Base-by-base conservation (phyloP, 202 grass and related monocot species). In the Tripidium arundinaceum region DNA sequence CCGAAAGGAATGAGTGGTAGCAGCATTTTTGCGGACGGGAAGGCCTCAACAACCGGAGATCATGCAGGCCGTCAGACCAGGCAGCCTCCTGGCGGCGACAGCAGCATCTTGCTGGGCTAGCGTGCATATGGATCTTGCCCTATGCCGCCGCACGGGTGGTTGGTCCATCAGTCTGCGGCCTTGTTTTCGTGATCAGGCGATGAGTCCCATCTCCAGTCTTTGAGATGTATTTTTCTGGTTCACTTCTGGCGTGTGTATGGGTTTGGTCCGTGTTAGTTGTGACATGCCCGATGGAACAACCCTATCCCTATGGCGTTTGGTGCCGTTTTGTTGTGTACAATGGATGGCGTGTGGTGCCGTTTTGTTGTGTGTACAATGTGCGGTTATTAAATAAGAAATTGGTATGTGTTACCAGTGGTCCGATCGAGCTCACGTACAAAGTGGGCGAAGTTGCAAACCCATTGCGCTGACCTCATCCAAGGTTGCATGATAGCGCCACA, bases 71-170 rank as follows among this genome's bases (percentile, higher is more conserved):
- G 45, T 28, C 87, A 91, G 49, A 82, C 79, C 65, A 85, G 94
- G 87, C 90, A 94, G 80, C 94, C 94, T 39, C 94, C 94, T 0
- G 94, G 94, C 28, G 94, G 94, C 0, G 91, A 90, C 59, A 97
- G 87, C 91, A 97, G 87, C 89, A 97, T 97, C 77, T 76, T 91
- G 21, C 85, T 97, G 73, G 83, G 89, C 80, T 97, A 90, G 58
- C 72, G 52, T 65, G 63, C 52, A 83, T 45, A 79, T 43, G 79
- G 59, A 60, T 78, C 34, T 14, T 27, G 34, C 36, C 26, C 69
- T 28, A 16, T 82, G 28, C 76, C 18, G 50, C 36, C 62, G 25
- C 52, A 4, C 27, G 28, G 64, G 43, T 50, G 69, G 72, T 34
- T 55, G 75, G 70, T 21, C 33, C 40, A 13, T 70, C 86, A 38